Evolutionary conservation across 306 rosid species (phyloP).

Genomic region (Corylus americana): DNA sequence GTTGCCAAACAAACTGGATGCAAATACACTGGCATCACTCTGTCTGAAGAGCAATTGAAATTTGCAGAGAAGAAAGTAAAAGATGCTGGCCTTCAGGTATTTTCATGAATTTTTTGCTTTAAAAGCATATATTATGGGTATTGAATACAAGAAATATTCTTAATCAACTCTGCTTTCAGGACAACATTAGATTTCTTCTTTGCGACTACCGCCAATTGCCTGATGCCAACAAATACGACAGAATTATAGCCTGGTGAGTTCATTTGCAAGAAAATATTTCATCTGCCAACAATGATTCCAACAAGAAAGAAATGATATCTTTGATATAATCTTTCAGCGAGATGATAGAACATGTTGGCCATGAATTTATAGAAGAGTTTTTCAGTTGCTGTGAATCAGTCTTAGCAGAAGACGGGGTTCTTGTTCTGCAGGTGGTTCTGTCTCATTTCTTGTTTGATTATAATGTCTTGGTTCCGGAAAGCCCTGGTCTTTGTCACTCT

Average conservation of each 20-base stretch:
- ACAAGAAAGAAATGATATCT: neutral
- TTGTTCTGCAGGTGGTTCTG: slow-evolving; percentile 65
- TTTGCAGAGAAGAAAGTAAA: slow-evolving; percentile 62
- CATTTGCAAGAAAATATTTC: too few species aligned
- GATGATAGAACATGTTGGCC: slow-evolving; percentile 86
- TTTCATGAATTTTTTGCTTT: neutral
- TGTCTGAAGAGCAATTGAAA: slow-evolving; percentile 76
- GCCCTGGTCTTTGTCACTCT: neutral
- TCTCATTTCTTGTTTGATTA: too few species aligned
- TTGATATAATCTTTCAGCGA: slow-evolving; percentile 54
- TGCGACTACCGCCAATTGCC: slow-evolving; percentile 85
- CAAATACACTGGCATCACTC: slow-evolving; percentile 85
- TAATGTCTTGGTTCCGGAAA: neutral
- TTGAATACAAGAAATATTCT: neutral
- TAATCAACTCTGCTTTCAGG: slow-evolving; percentile 40
- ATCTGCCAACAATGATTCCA: neutral
- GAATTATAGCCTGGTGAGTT: slow-evolving; percentile 85
- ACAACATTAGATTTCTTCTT: slow-evolving; percentile 62
- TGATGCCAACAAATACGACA: slow-evolving; percentile 49
- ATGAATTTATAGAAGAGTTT: slow-evolving; percentile 78
- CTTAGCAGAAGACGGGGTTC: slow-evolving; percentile 66
- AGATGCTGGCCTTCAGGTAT: slow-evolving; percentile 80
- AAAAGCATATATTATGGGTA: neutral
- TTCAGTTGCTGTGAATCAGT: slow-evolving; percentile 75
- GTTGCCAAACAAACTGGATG: slow-evolving; percentile 78